These are phyloP conservation scores for Cruciata laevipes DNA, from an alignment of 257 asterid species.

Conservation along the genomic window DNA sequence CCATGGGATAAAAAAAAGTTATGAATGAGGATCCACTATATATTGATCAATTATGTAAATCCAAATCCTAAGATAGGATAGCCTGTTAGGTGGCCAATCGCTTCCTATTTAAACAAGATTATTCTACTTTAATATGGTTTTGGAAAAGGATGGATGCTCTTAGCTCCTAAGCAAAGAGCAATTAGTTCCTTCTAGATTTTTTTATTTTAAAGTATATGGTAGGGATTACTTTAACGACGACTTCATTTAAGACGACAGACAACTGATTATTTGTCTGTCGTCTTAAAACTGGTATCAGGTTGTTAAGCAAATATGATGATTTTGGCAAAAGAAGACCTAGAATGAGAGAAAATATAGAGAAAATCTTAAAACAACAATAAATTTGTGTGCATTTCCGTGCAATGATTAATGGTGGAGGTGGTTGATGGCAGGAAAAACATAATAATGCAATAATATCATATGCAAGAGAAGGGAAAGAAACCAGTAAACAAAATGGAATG, in stretches of 20 bases:
- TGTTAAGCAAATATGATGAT: no score
- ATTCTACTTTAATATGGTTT: conserved; percentile 10
- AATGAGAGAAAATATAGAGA: not conserved
- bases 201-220: not conserved
- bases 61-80: not conserved
- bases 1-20: not conserved
- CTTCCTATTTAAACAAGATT: conserved; percentile 3
- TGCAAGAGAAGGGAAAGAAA: not conserved
- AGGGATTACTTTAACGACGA: not conserved
- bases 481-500: conserved; percentile 20
- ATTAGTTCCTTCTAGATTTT: not conserved
- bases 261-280: no score
- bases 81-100: conserved; percentile 11
- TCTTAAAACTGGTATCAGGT: no score
- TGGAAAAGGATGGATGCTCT: conserved; percentile 8
- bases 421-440: conserved; percentile 10
- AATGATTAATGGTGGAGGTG: conserved; percentile 21
- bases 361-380: conserved; percentile 14
- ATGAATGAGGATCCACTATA: not conserved
- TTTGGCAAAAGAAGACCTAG: not conserved
- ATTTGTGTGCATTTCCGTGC: conserved; percentile 21
- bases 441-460: not conserved
- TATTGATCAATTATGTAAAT: not conserved
- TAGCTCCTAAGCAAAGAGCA: conserved; percentile 8
- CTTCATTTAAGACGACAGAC: no score